Base-by-base conservation (phyloP, 768 basidiomycete species). In the Albatrellus ellisii region DNA sequence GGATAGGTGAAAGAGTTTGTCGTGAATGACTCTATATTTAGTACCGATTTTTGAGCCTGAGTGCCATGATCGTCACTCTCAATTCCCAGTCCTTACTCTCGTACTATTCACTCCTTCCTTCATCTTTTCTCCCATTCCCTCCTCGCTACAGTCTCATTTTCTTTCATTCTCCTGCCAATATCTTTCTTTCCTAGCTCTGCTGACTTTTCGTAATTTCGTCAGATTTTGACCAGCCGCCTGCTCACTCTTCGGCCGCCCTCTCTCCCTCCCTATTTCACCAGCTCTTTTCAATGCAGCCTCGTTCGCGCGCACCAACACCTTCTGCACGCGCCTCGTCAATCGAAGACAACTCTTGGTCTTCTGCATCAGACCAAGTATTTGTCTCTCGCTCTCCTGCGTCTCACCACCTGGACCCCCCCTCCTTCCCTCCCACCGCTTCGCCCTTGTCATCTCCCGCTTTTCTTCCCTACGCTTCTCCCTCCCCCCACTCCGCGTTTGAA, bases 281-380 rank as follows among this genome's bases (percentile, higher is more conserved):
- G 49, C 41, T 50, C 50, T 27, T 4, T 39, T 28, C 22, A 36
- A 56, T 56, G 50, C 45, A 56, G 43, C 48, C 52, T 41, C 63
- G 61, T 51, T 59, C 65, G 57, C 66, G 63, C 57, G 61, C 63
- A 26, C 61, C 63, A 14, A 62, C 65, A 7, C 62, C 64, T 26
- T 56, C 60, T 26, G 53, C 54, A 39, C 50, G 45, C 27, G 45
- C 35, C 29, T 45, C 45, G 14, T 39, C 46, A 26, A 46, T 45
- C 25, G 52, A 52, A 46, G 55, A 54, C 47, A 47, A 54, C 35
- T 43, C 46, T 40, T 54, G 53, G 56, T 54, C 59, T 4, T 54
- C 53, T 33, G 42, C 50, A 27, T 52, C 35, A 22, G 28, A 47
- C 14, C 51, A 51, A 6, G 43, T 43, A 43, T 45, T 54, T 43